Base-by-base conservation (phyloP, 1,284 basidiomycete genomes). In the Ceratobasidium sp. region DNA sequence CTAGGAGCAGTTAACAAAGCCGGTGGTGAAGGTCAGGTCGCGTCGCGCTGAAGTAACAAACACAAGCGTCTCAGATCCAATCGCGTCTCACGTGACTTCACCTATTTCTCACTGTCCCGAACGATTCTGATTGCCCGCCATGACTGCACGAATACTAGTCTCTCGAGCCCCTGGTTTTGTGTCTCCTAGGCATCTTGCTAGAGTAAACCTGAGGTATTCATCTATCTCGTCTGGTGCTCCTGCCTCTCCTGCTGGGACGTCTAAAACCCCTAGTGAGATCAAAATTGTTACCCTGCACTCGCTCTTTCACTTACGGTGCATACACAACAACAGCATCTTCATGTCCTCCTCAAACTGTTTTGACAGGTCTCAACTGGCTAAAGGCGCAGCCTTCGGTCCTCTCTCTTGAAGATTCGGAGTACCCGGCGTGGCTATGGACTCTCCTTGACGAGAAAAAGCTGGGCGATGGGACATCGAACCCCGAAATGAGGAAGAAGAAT, bases 351-450 rank as follows among this genome's bases (percentile, higher is more conserved):
- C 89, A 91, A 72, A 94, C 93, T 6, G 82, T 92, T 1, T 82
- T 98, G 44, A 84, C 84, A 9, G 95, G 95, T 1, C 80, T 95
- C 7, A 90, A 91, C 74, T 94, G 94, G 78, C 84, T 94, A 64
- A 98, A 98, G 81, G 91, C 89, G 76, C 91, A 95, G 79, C 83
- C 88, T 0, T 91, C 93, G 44, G 89, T 97, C 1, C 81, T 95
- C 13, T 94, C 96, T 0, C 82, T 87, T 13, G 84, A 91, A 1
- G 96, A 98, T 81, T 89, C 92, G 46, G 88, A 91, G 78, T 98
- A 98, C 81, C 96, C 96, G 1, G 80, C 87, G 3, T 98, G 96
- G 96, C 81, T 98, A 54, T 98, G 95, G 94, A 89, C 86, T 26
- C 80, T 96, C 52, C 82, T 94, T 32, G 75, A 75, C 32, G 72